Conservation (phyloP, 1,139 yeast species). For the Candida mesenterica region DNA sequence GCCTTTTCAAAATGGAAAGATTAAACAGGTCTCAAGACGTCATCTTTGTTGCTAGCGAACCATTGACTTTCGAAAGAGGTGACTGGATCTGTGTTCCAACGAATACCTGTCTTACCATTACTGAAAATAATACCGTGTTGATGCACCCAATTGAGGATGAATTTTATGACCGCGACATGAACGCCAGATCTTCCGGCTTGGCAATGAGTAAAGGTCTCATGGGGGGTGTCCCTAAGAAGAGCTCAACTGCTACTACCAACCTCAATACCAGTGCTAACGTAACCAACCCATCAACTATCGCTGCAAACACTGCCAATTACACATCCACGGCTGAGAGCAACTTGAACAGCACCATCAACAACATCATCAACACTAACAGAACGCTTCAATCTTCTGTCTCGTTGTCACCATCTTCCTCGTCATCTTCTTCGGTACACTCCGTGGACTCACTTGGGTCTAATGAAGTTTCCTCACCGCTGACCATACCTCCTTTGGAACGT, state of each 20-base stretch:
- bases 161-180: conserved; percentile 68
- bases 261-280: neutral
- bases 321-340: neutral
- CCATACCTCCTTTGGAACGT: conserved; percentile 81
- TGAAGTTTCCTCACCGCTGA: conserved; percentile 41
- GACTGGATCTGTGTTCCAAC: conserved; percentile 98
- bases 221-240: conserved; percentile 53
- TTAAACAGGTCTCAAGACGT: conserved; percentile 90
- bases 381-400: neutral
- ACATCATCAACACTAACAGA: neutral
- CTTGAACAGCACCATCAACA: neutral
- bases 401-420: conserved; percentile 1
- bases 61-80: conserved; percentile 90
- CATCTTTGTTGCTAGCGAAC: conserved; percentile 95
- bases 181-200: conserved; percentile 70
- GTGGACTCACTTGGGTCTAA: conserved; percentile 7
- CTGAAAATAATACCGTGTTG: conserved; percentile 74
- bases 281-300: neutral
- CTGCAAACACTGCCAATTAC: no score
- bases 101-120: conserved; percentile 80
- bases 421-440: conserved; percentile 4
- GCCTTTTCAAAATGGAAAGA: conserved; percentile 91
- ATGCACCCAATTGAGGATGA: conserved; percentile 91
- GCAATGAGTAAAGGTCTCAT: conserved; percentile 91
- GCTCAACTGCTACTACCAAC: conserved; percentile 3